Percentiles rank a stretch among this genome's conserved stretches.
These are phyloP conservation scores for Coniophora puteana DNA, from an alignment of 1,284 basidiomycete genomes.

Conservation along the genomic window DNA sequence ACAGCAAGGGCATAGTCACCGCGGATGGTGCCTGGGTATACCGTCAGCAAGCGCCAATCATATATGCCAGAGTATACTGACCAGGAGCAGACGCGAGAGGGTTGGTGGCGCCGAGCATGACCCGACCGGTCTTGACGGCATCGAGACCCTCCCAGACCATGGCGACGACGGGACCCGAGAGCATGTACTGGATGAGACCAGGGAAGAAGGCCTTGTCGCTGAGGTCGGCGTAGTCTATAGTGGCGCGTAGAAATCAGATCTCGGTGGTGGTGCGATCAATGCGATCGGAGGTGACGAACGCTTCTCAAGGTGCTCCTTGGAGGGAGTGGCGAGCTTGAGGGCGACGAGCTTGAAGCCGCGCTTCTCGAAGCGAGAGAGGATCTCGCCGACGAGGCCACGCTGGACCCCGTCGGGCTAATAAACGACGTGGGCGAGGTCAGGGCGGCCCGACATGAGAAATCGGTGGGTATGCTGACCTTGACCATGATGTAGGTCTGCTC, in stretches of 20 bases:
- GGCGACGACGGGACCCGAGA: conserved; percentile 91
- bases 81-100: conserved; percentile 88
- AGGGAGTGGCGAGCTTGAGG: conserved; percentile 80
- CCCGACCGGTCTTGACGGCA: conserved; percentile 94
- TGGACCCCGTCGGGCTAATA: conserved; percentile 94
- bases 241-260: conserved; percentile 11
- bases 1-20: conserved; percentile 92
- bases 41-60: conserved; percentile 8
- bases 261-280: conserved; percentile 12
- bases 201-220: conserved; percentile 91
- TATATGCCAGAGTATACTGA: conserved; percentile 30
- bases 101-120: conserved; percentile 97
- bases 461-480: conserved; percentile 61
- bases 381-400: conserved; percentile 91
- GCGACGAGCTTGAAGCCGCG: conserved; percentile 94
- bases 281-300: conserved; percentile 41
- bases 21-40: conserved; percentile 73
- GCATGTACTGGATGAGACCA: conserved; percentile 92
- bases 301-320: conserved; percentile 81
- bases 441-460: neutral
- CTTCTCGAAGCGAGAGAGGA: conserved; percentile 91
- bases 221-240: conserved; percentile 90
- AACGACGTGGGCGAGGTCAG: conserved; percentile 4
- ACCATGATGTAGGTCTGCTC: conserved; percentile 91
- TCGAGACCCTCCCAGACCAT: conserved; percentile 98